These are phyloP conservation scores for Tetradesmus obliquus DNA, from an alignment of 139 green algal species.

Conservation along the genomic window DNA sequence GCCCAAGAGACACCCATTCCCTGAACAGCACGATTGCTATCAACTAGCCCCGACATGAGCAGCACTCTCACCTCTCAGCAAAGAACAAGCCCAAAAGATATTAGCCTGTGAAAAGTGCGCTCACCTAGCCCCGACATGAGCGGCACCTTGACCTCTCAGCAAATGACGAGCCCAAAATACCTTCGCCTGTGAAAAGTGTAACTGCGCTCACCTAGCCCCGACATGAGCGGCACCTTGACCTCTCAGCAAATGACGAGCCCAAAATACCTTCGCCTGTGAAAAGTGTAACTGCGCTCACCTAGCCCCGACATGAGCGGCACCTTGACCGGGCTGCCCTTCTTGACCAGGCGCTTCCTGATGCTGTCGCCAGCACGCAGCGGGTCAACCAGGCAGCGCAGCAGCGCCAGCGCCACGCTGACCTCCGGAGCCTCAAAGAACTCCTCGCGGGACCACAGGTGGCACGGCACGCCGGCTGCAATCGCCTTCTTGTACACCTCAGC, in stretches of 20 bases:
- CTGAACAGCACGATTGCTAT: too few species aligned
- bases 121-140: too few species aligned
- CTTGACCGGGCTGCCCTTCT: neutral
- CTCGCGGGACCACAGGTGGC: neutral
- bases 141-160: too few species aligned
- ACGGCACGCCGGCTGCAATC: neutral
- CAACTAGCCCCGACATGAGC: too few species aligned
- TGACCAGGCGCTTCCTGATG: neutral
- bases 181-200: neutral
- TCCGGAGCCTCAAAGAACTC: constrained; percentile 41
- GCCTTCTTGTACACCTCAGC: neutral
- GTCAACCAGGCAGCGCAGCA: constrained; percentile 23
- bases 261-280: too few species aligned
- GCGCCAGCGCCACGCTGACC: constrained; percentile 12
- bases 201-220: neutral
- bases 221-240: too few species aligned
- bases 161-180: too few species aligned
- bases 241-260: too few species aligned
- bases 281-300: neutral
- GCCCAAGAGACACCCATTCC: too few species aligned
- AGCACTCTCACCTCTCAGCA: too few species aligned
- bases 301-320: neutral
- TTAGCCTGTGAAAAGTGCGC: too few species aligned
- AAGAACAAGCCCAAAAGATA: too few species aligned
- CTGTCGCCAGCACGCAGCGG: neutral